phyloP scores from a whole-genome alignment of 2,329 filamentous ascomycete species.

The Didymella pinodella region DNA sequence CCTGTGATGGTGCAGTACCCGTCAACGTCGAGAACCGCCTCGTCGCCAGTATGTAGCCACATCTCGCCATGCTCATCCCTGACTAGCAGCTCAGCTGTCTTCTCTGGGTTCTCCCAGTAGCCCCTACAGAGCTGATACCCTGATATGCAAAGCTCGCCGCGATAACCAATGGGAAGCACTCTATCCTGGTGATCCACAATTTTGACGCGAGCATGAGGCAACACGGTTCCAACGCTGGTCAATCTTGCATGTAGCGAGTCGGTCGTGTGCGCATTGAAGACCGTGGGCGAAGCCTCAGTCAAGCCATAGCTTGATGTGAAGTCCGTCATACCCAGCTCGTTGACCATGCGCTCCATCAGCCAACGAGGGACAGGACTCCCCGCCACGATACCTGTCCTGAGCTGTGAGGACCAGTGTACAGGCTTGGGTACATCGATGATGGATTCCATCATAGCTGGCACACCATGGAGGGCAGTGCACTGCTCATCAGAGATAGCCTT shows the following conservation, averaged over 20 bases:
- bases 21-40: slow-evolving; percentile 50
- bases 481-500: slow-evolving; percentile 63
- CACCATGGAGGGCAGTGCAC: slow-evolving; percentile 77
- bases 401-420: slow-evolving; percentile 51
- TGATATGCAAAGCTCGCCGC: slow-evolving; percentile 78
- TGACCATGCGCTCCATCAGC: slow-evolving; percentile 75
- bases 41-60: slow-evolving; percentile 53
- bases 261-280: slow-evolving; percentile 80
- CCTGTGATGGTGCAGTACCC: slow-evolving; percentile 76
- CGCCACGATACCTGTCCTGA: slow-evolving; percentile 80
- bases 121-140: slow-evolving; percentile 77
- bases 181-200: slow-evolving; percentile 74
- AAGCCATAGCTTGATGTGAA: slow-evolving; percentile 67
- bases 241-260: slow-evolving; percentile 73
- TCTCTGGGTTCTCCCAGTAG: slow-evolving; percentile 73
- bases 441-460: slow-evolving; percentile 85
- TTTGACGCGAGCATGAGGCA: slow-evolving; percentile 78
- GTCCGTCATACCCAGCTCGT: slow-evolving; percentile 76
- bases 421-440: slow-evolving; percentile 61
- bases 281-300: slow-evolving; percentile 80
- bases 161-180: slow-evolving; percentile 70
- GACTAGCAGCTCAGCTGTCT: slow-evolving; percentile 75
- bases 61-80: slow-evolving; percentile 66
- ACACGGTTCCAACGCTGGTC: slow-evolving; percentile 76
- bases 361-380: slow-evolving; percentile 78